Conservation (phyloP, 495 filamentous ascomycete species). For the Hypoxylon lienhwacheense region DNA sequence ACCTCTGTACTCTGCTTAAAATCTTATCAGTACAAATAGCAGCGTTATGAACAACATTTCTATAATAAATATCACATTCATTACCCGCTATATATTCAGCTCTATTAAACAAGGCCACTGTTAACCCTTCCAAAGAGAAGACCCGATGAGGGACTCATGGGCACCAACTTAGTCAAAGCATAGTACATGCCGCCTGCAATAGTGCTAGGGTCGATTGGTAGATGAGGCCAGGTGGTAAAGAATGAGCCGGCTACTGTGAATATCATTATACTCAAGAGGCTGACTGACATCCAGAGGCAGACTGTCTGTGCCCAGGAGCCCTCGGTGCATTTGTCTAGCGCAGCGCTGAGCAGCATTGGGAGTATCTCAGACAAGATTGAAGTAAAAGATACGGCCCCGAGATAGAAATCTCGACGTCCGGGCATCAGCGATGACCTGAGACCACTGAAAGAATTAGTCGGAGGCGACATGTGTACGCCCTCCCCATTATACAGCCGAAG, state of each 20-base stretch:
- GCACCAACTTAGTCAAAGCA: constrained; percentile 11
- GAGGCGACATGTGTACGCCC: constrained; percentile 23
- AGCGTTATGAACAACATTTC: too few species aligned
- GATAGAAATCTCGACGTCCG: constrained; percentile 33
- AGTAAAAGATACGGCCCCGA: constrained; percentile 29
- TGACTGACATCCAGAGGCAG: constrained; percentile 33
- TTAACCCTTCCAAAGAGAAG: constrained; percentile 13
- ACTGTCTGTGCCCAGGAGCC: constrained; percentile 27
- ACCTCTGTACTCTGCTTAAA: too few species aligned
- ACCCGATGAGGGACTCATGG: constrained; percentile 23
- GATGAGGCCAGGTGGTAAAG: constrained; percentile 37
- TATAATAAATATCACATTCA: neutral
- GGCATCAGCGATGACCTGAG: constrained; percentile 23
- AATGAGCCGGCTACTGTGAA: constrained; percentile 34
- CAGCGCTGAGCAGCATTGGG: constrained; percentile 36
- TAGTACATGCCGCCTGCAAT: constrained; percentile 40
- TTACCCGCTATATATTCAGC: neutral
- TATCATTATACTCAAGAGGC: constrained; percentile 36
- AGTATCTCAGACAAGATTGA: constrained; percentile 38
- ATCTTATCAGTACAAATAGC: neutral
- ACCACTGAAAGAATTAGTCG: constrained; percentile 39
- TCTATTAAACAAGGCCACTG: constrained; percentile 9
- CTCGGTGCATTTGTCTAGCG: constrained; percentile 37
- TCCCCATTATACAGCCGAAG: constrained; percentile 23
- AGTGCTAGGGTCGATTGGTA: constrained; percentile 41